Evolutionary conservation across 345 rosid species (phyloP), one percentile per base, ranked within the genome.

Genomic region (Cardamine chenopodiifolia): DNA sequence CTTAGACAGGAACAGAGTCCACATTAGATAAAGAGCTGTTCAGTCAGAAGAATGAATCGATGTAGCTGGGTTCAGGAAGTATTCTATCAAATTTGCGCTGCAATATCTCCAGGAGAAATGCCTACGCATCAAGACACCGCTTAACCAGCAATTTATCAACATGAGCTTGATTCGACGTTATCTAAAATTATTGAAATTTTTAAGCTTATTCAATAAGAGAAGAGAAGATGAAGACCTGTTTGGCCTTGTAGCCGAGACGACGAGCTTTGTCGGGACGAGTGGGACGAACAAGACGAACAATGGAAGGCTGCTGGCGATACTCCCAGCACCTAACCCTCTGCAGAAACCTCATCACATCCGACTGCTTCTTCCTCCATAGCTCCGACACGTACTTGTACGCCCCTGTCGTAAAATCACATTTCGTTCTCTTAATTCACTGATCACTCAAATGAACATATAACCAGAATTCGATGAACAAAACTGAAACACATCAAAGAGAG

Each of bases 271-370:
- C 97, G 4, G 99, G 99, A 77, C 97, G 99, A 18, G 98, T 92
- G 54, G 99, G 96, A 35, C 72, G 96, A 47, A 87, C 90, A 44
- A 96, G 85, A 40, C 98, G 96, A 26, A 96, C 98, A 31, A 96
- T 96, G 1, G 99, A 92, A 45, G 99, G 96, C 70, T 88, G 96
- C 61, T 96, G 99, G 11, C 98, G 86, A 76, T 96, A 96, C 82
- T 92, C 98, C 99, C 99, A 95, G 77, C 99, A 95, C 88, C 99
- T 95, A 47, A 95, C 93, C 85, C 99, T 89, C 87, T 89, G 98
- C 72, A 92, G 26, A 71, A 96, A 92, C 82, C 99, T 87, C 99
- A 96, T 96, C 49, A 92, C 98, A 84, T 96, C 99, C 11, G 99
- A 96, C 62, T 92, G 98, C 84, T 96, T 96, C 95, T 89, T 96